Evolutionary conservation across 2,329 filamentous ascomycete species (phyloP).

Genomic region (Apiospora sp.): DNA sequence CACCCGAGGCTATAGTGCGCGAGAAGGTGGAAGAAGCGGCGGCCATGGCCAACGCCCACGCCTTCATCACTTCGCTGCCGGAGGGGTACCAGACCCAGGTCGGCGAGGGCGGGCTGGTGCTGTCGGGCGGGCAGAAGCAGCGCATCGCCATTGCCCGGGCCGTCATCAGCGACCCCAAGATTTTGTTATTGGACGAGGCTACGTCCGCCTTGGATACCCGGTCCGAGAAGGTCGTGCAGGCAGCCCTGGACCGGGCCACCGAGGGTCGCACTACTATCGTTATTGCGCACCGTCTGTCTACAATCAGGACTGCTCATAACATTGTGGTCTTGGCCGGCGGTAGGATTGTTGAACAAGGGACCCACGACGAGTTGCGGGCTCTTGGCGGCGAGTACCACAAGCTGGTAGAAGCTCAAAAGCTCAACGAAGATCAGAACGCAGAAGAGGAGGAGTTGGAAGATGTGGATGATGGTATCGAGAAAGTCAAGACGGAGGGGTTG

Average conservation of each 20-base stretch:
- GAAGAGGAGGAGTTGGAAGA: background rate
- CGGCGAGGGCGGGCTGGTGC: conserved; percentile 40
- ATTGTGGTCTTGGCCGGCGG: conserved; percentile 92
- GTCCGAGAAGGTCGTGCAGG: conserved; percentile 92
- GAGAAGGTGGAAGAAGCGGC: conserved; percentile 81
- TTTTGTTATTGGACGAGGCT: conserved; percentile 92
- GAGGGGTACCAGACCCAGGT: conserved; percentile 55
- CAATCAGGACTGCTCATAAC: conserved; percentile 91
- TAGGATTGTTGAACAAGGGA: conserved; percentile 90
- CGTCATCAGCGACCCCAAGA: conserved; percentile 71
- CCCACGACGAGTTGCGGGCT: conserved; percentile 79
- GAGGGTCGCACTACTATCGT: conserved; percentile 91
- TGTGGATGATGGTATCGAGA: background rate
- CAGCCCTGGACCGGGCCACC: conserved; percentile 84
- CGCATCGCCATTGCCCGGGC: conserved; percentile 53
- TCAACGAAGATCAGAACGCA: background rate
- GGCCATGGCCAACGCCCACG: conserved; percentile 50
- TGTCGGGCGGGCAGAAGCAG: conserved; percentile 53
- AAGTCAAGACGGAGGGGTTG: background rate
- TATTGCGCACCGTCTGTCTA: conserved; percentile 93
- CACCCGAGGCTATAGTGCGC: conserved; percentile 69
- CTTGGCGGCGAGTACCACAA: conserved; percentile 77
- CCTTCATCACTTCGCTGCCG: conserved; percentile 58
- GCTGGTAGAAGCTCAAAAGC: conserved; percentile 67
- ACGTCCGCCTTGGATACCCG: conserved; percentile 94